These are phyloP conservation scores for Lagenidium giganteum DNA, from an alignment of 352 stramenopile genomes.

Conservation along the genomic window DNA sequence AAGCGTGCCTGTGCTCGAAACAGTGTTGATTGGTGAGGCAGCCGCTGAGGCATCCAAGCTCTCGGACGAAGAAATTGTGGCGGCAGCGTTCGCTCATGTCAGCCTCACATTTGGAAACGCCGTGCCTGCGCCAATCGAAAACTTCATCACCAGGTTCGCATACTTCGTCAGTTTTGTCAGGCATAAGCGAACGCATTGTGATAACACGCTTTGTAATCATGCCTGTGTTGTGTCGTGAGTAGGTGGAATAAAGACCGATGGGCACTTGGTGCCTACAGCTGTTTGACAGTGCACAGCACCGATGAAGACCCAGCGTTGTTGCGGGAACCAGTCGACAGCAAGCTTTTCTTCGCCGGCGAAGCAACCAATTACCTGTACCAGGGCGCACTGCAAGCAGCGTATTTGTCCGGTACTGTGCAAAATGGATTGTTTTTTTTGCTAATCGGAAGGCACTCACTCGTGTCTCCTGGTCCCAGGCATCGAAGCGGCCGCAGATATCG, in stretches of 20 bases:
- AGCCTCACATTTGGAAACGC: constrained; percentile 32
- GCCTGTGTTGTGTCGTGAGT: too few relatives aligned
- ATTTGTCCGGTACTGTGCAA: constrained; percentile 34
- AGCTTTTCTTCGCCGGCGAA: constrained; percentile 63
- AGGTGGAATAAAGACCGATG: constrained; percentile 63
- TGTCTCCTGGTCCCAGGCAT: too few relatives aligned
- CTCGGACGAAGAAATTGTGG: constrained; percentile 36
- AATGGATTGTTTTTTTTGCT: too few relatives aligned
- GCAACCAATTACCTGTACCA: constrained; percentile 69
- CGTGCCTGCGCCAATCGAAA: constrained; percentile 27
- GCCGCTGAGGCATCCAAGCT: constrained; percentile 33
- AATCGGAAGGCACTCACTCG: too few relatives aligned
- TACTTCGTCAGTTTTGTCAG: neutral
- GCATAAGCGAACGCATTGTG: neutral
- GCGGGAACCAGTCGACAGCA: constrained; percentile 24
- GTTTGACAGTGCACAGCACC: constrained; percentile 52
- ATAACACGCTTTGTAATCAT: neutral
- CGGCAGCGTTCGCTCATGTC: constrained; percentile 36
- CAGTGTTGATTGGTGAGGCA: constrained; percentile 37
- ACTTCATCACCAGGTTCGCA: constrained; percentile 47
- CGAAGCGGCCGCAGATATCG: constrained; percentile 20
- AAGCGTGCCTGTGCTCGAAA: constrained; percentile 44
- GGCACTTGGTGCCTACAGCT: constrained; percentile 56
- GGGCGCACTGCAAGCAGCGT: constrained; percentile 55
- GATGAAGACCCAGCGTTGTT: constrained; percentile 50